Base-by-base conservation (phyloP, 2,329 filamentous ascomycete species). In the Corniculantispora saksenae region DNA sequence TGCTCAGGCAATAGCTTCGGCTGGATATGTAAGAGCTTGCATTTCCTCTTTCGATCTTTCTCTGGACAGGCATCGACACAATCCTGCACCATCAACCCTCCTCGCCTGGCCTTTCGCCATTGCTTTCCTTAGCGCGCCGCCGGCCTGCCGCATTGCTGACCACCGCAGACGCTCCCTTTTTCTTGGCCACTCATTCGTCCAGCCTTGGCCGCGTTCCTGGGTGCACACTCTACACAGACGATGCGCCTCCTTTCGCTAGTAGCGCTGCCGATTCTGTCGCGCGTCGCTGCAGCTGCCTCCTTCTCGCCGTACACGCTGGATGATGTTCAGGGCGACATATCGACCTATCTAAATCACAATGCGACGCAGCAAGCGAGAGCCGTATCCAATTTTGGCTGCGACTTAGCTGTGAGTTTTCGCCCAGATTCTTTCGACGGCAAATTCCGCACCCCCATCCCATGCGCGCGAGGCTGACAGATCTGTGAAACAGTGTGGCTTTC, bases 401-500 rank as follows among this genome's bases (percentile, higher is more conserved):
- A 51, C 25, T 55, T 60, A n/a, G 62, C 62, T 29, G 62, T 64
- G 48, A 64, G 62, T 50, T n/a, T n/a, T 19, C 19, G 35, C 48
- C 45, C 54, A 13, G 23, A 32, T 51, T 51, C 29, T 15, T 25
- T 21, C 38, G 25, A 27, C 45, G 54, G 61, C 54, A 53, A 32
- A 9, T 45, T 64, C 35, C 54, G 61, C 27, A 2, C 6, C 54
- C 53, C 29, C 32, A 6, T 32, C 32, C 32, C 32, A 32, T 32
- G 23, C 21, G 32, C 25, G 32, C 23, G 63, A 48, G 27, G 47
- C n/a, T 61, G 50, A 60, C 53, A 56, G 29, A 66, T 48, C 10
- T 19, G 13, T 19, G 21, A 43, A 29, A 43, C 58, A 70, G 69
- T 72, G 70, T 48, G 65, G 65, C 60, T 72, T 72, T 48, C 63